Conservation (phyloP, 257 asterid genomes). For the Hygrophila difformis region DNA sequence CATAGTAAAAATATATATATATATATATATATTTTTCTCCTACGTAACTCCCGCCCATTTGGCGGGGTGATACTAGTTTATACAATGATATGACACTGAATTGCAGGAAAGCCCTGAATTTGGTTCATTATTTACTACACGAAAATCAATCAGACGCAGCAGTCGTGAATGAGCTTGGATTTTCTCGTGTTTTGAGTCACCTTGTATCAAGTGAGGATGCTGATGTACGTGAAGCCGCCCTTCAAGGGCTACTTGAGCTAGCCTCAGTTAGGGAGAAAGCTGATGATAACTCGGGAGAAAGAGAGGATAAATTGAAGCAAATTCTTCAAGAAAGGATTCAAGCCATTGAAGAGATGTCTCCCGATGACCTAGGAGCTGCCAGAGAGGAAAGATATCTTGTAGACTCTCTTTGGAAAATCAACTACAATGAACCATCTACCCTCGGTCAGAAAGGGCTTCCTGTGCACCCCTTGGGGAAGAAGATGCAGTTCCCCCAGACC, state of each 20-base stretch:
- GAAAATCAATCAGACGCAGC: conserved; percentile 56
- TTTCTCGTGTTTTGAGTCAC: conserved; percentile 57
- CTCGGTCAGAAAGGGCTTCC: conserved; percentile 69
- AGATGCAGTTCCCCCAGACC: conserved; percentile 78
- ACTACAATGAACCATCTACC: conserved; percentile 59
- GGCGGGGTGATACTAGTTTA: no score
- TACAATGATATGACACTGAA: no score
- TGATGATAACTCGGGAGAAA: conserved; percentile 22
- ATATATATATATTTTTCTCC: no score
- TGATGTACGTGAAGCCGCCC: conserved; percentile 81
- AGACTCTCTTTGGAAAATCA: conserved; percentile 69
- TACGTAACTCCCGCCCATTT: no score
- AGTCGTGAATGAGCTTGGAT: conserved; percentile 51
- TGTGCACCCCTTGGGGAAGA: conserved; percentile 69
- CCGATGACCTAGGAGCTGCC: conserved; percentile 72
- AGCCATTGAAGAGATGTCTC: conserved; percentile 50
- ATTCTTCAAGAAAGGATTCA: conserved; percentile 52
- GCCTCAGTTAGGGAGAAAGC: conserved; percentile 26
- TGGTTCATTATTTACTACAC: conserved; percentile 48
- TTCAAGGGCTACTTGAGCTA: conserved; percentile 63
- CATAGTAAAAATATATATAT: no score
- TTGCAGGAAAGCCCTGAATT: conserved; percentile 83
- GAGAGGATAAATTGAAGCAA: conserved; percentile 56
- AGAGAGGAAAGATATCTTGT: conserved; percentile 74
- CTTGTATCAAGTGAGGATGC: conserved; percentile 69